A percentile compares a stretch with the other conserved stretches of the same genome.
Evolutionary conservation across 805 yeast species (phyloP).

Genomic region (Maudiozyma bulderi): DNA sequence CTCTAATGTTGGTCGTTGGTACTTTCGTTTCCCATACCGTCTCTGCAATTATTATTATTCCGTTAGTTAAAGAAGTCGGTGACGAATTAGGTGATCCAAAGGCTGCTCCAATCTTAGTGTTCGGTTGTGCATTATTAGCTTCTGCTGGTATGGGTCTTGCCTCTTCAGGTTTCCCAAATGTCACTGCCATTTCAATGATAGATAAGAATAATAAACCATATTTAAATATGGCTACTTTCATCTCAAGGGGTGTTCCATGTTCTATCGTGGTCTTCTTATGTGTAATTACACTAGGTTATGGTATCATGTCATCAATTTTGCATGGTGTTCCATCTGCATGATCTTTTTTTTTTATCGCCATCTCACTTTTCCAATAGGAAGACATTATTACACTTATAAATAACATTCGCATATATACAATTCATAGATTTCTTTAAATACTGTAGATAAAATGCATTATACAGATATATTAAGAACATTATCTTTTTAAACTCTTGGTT

Average conservation of each 20-base stretch:
- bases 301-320: conserved; percentile 45
- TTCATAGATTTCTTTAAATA: neutral
- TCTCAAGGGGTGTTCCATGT: conserved; percentile 85
- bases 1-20: conserved; percentile 74
- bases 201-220: conserved; percentile 89
- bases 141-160: conserved; percentile 97
- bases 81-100: conserved; percentile 58
- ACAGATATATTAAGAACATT: too few species aligned
- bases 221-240: conserved; percentile 69
- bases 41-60: conserved; percentile 87
- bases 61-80: conserved; percentile 84
- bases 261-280: conserved; percentile 64
- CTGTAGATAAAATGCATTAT: too few species aligned
- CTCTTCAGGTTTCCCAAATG: conserved; percentile 97
- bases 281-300: conserved; percentile 71
- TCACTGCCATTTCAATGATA: conserved; percentile 89
- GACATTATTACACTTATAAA: neutral
- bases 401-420: neutral
- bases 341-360: neutral
- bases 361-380: neutral
- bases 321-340: conserved; percentile 9
- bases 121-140: conserved; percentile 51
- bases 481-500: too few species aligned
- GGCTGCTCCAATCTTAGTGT: conserved; percentile 41
- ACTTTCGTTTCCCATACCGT: conserved; percentile 96